phyloP scores from a whole-genome alignment of 75 land plant genomes.

The Pinus albicaulis region DNA sequence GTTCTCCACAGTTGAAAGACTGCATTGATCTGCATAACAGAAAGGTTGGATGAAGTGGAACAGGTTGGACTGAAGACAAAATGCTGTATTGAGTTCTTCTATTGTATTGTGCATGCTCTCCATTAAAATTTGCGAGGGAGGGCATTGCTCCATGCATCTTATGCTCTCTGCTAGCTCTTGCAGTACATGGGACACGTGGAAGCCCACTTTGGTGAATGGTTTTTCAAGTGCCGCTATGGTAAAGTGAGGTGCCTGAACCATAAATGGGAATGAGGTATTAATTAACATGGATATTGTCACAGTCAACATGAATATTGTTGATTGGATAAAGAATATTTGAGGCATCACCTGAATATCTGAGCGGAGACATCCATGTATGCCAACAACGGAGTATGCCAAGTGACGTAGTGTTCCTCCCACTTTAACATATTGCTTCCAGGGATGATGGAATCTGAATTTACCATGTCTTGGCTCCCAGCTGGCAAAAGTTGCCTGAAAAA shows the following conservation, averaged over 20 bases:
- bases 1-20: no score
- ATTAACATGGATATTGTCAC: no score
- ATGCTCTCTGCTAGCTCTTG: slow-evolving; percentile 38
- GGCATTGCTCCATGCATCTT: slow-evolving; percentile 21
- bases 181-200: slow-evolving; percentile 16
- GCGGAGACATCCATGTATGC: slow-evolving; percentile 46
- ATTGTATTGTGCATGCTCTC: slow-evolving; percentile 16
- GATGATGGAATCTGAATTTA: slow-evolving; percentile 44
- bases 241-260: slow-evolving; percentile 2
- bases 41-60: no score
- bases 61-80: neutral
- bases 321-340: neutral
- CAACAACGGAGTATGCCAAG: slow-evolving; percentile 44
- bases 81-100: slow-evolving; percentile 1
- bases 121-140: neutral
- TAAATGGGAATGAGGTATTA: neutral
- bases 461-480: slow-evolving; percentile 84
- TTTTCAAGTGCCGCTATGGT: slow-evolving; percentile 16
- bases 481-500: slow-evolving; percentile 62
- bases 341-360: slow-evolving; percentile 47
- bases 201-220: slow-evolving; percentile 17
- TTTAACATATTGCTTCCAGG: slow-evolving; percentile 59
- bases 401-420: slow-evolving; percentile 62
- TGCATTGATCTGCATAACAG: no score
- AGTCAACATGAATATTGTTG: neutral